Evolutionary conservation across 1,139 yeast species (phyloP), one percentile per base, ranked within the genome.

Genomic region (Suhomyces choctaworum): DNA sequence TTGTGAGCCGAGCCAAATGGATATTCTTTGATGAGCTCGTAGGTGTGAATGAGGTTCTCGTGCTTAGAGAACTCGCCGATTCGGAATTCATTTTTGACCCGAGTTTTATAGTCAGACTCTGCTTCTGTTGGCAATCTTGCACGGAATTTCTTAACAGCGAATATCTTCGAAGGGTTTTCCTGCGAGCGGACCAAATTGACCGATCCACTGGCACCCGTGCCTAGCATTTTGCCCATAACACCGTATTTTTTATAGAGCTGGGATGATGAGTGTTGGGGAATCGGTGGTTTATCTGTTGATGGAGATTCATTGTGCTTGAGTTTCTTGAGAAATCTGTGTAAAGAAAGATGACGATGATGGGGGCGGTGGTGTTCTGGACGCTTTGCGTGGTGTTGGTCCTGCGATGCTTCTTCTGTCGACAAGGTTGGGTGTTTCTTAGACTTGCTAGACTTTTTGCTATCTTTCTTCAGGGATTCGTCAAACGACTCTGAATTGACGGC

Each of bases 171-270:
- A 2, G 76, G 72, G 47, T 77, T 76, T 1, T 65, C 52, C 21
- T 63, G 63, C 27, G 76, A 62, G 16, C 71, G 66, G 4, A 80
- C 77, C 31, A 81, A 67, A 37, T 77, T 73, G 11, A 84, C 94
- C 3, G 85, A 76, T 0, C 94, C 92, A 27, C 86, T 81, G 6
- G 92, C 90, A 16, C 94, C 94, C 35, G 83, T 73, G 5, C 94
- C 94, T 13, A 78, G 60, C 17, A 76, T 54, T 45, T 67, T 72
- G 1, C 84, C 86, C 5, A 74, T 61, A 7, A 50, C 39, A n/a
- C 87, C 86, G 50, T 82, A 82, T 49, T 78, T 77, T 29, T 71
- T 53, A 40, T 36, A 46, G 12, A 56, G 34, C 15, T 42, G 41
- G 13, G 54, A 44, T 4, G 44, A 30, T 8, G 35, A 5, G 19